phyloP scores from a whole-genome alignment of 1,284 basidiomycete genomes.

The Puccinia hordei region DNA sequence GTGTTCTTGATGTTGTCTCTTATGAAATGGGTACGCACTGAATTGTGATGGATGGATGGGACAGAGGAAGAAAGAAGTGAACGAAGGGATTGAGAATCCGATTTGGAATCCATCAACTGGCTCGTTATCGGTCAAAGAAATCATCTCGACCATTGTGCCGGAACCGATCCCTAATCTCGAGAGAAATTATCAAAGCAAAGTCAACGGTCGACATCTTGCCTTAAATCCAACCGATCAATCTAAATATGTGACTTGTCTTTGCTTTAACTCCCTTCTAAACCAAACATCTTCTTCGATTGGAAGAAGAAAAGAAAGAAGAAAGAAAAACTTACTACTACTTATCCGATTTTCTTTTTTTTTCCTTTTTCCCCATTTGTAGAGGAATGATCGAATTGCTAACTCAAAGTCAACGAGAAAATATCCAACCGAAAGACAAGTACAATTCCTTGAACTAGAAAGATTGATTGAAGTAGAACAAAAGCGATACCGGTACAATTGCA shows the following conservation, averaged over 20 bases:
- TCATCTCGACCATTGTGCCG: constrained; percentile 34
- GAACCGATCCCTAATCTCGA: constrained; percentile 2
- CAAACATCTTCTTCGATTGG: not conserved
- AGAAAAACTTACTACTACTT: not conserved
- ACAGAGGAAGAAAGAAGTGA: constrained; percentile 35
- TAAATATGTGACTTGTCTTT: not conserved
- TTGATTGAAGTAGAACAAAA: constrained; percentile 39
- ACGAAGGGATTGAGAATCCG: constrained; percentile 25
- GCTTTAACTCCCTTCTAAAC: not conserved
- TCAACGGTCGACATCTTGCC: constrained; percentile 35
- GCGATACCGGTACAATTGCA: constrained; percentile 23
- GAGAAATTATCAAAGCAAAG: constrained; percentile 29
- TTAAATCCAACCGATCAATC: constrained; percentile 22
- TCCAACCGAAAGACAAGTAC: not conserved
- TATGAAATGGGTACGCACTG: not conserved
- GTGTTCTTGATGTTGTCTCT: not conserved
- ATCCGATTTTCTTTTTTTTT: not conserved
- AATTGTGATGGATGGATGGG: not conserved
- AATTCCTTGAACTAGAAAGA: constrained; percentile 33
- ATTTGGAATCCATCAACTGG: constrained; percentile 14
- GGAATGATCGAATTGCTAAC: not conserved
- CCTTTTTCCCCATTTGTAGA: not conserved
- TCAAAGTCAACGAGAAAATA: constrained; percentile 2
- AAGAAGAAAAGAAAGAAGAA: not conserved
- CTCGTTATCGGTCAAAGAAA: constrained; percentile 28